A percentile compares a stretch with the other conserved stretches of the same genome.
phyloP scores from a whole-genome alignment of 306 rosid species.

The Calophaca sinica region DNA sequence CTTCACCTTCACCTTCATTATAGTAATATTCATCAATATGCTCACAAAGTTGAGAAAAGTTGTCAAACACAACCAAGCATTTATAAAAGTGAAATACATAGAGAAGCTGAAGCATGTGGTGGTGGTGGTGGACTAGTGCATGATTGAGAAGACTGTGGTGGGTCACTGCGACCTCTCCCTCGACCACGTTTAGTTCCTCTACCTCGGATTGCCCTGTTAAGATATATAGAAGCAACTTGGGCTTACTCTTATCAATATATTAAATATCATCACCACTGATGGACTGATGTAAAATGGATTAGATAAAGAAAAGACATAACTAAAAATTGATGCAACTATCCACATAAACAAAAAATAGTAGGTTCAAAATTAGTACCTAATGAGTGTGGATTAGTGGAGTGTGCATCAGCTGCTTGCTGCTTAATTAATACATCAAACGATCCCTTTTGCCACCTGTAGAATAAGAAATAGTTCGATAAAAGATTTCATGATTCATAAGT shows the following conservation, averaged over 20 bases:
- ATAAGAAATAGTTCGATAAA: background rate
- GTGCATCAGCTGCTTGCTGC: background rate
- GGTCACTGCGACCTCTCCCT: background rate
- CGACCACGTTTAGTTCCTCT: background rate
- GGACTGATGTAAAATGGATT: background rate
- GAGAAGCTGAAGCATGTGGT: background rate
- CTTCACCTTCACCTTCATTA: no score
- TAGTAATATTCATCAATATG: no score
- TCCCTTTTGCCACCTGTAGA: conserved; percentile 3
- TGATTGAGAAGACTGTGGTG: background rate
- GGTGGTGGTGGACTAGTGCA: background rate
- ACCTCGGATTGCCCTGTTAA: background rate
- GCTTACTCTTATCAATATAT: background rate
- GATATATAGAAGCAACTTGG: background rate
- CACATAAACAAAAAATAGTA: no score
- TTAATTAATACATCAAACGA: background rate
- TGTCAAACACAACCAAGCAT: no score
- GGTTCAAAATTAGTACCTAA: background rate
- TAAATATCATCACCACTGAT: background rate
- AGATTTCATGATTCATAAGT: no score
- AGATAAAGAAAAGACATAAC: no score
- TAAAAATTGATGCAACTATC: no score
- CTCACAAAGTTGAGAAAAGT: no score
- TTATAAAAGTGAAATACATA: background rate
- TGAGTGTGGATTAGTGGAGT: background rate